These are phyloP conservation scores for Diplosphaera chodatii DNA, from an alignment of 139 green algal species.

Conservation along the genomic window DNA sequence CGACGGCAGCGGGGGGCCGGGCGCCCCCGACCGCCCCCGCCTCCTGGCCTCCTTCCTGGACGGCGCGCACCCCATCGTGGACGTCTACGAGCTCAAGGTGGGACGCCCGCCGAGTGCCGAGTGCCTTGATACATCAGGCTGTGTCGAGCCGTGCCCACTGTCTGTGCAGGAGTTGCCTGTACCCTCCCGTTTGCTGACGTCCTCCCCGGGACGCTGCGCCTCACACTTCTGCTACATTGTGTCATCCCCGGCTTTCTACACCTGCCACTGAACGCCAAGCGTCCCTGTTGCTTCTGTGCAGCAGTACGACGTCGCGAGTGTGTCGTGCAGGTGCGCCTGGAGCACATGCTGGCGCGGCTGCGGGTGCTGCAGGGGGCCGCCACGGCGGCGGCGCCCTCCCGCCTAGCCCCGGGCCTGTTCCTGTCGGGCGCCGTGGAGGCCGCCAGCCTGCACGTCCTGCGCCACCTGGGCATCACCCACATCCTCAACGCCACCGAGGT, in stretches of 20 bases:
- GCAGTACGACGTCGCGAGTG: too few species aligned
- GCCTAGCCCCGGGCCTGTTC: slow-evolving; percentile 58
- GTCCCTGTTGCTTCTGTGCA: too few species aligned
- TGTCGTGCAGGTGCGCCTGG: slow-evolving; percentile 49
- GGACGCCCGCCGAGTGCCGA: background rate
- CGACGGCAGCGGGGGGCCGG: background rate
- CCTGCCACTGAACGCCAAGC: too few species aligned
- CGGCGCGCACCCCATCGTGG: slow-evolving; percentile 70
- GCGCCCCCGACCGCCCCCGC: slow-evolving; percentile 20
- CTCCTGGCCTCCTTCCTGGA: slow-evolving; percentile 82
- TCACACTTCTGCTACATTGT: too few species aligned
- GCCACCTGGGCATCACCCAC: slow-evolving; percentile 77
- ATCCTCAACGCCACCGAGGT: slow-evolving; percentile 81
- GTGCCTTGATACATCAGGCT: background rate
- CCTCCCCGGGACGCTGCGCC: too few species aligned
- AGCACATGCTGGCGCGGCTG: slow-evolving; percentile 79
- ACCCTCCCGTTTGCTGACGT: too few species aligned
- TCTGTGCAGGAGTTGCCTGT: too few species aligned
- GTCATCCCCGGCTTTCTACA: too few species aligned
- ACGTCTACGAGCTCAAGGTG: slow-evolving; percentile 82
- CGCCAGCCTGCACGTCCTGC: slow-evolving; percentile 61
- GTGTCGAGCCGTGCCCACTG: too few species aligned
- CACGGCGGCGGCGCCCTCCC: slow-evolving; percentile 37
- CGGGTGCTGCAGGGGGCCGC: slow-evolving; percentile 54
- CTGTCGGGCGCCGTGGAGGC: slow-evolving; percentile 71